Percentiles rank a stretch among this genome's conserved stretches.
These are phyloP conservation scores for Neurospora sp. DNA, from an alignment of 495 filamentous ascomycete genomes.

Conservation along the genomic window DNA sequence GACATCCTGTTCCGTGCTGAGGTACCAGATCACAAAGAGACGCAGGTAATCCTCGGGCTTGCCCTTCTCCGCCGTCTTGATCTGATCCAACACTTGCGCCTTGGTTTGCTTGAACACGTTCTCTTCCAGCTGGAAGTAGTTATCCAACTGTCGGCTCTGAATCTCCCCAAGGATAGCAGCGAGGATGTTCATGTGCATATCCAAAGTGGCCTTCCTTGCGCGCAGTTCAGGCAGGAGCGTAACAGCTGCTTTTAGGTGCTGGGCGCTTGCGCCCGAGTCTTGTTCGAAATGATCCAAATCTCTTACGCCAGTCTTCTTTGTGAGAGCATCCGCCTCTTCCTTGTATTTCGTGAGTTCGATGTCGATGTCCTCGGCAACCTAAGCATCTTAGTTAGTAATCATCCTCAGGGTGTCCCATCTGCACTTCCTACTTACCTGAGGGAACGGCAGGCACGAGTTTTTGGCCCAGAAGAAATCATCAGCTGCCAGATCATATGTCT, in stretches of 20 bases:
- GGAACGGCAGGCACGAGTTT: conserved; percentile 89
- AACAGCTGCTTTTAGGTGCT: conserved; percentile 93
- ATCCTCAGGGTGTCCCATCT: background rate
- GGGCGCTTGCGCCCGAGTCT: conserved; percentile 76
- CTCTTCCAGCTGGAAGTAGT: conserved; percentile 94
- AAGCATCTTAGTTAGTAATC: background rate
- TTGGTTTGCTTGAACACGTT: conserved; percentile 89
- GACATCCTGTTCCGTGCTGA: conserved; percentile 88
- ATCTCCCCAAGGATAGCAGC: conserved; percentile 21
- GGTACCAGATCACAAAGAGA: conserved; percentile 93
- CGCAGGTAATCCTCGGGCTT: conserved; percentile 81
- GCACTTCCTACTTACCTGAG: conserved; percentile 51
- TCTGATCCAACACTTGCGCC: conserved; percentile 75
- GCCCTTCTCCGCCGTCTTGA: conserved; percentile 73
- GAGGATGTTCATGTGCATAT: conserved; percentile 91
- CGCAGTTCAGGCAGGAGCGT: conserved; percentile 84
- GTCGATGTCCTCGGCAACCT: conserved; percentile 35
- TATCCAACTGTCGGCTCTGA: conserved; percentile 78
- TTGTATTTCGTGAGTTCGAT: conserved; percentile 87
- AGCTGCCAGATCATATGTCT: conserved; percentile 77
- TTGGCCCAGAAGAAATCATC: conserved; percentile 97
- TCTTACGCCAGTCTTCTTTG: conserved; percentile 85
- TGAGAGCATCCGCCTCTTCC: conserved; percentile 90
- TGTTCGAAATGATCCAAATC: conserved; percentile 90
- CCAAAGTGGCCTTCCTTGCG: conserved; percentile 81